These are phyloP conservation scores for Hevea brasiliensis DNA, from an alignment of 345 rosid genomes.

Conservation along the genomic window DNA sequence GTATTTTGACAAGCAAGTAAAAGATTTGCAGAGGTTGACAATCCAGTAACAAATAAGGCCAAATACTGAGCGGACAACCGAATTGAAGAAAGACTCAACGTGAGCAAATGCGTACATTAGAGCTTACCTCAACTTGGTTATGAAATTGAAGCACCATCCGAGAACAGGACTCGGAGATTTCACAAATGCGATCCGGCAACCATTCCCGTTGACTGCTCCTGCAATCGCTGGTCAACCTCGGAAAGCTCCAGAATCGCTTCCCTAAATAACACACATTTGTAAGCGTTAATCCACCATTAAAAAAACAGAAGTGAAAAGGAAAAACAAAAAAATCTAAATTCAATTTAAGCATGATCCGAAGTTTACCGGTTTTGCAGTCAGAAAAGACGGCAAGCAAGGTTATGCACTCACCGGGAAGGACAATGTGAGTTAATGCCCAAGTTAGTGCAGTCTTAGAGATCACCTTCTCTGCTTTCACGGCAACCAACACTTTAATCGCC, in stretches of 20 bases:
- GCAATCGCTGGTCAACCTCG: constrained; percentile 51
- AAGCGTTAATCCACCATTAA: background rate
- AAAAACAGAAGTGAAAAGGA: background rate
- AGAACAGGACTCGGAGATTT: constrained; percentile 72
- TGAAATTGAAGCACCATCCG: constrained; percentile 70
- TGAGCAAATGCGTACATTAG: constrained; percentile 4
- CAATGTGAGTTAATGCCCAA: constrained; percentile 77
- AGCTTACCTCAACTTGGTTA: constrained; percentile 57
- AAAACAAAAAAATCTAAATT: background rate
- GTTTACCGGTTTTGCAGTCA: constrained; percentile 36
- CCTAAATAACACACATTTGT: constrained; percentile 28
- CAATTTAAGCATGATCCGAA: background rate
- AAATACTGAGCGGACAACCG: background rate
- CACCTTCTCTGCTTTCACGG: constrained; percentile 65
- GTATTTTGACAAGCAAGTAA: too few species aligned
- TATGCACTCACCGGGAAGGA: constrained; percentile 62
- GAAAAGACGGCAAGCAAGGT: constrained; percentile 60
- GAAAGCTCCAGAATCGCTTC: constrained; percentile 61
- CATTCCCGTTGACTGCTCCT: constrained; percentile 39
- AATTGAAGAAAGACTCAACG: background rate
- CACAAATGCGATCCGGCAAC: constrained; percentile 49
- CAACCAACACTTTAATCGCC: constrained; percentile 53
- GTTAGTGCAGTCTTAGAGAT: constrained; percentile 60
- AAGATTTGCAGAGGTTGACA: background rate
- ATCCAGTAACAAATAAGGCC: background rate